Evolutionary conservation across 257 asterid species (phyloP).

Genomic region (Nicotiana noctiflora): DNA sequence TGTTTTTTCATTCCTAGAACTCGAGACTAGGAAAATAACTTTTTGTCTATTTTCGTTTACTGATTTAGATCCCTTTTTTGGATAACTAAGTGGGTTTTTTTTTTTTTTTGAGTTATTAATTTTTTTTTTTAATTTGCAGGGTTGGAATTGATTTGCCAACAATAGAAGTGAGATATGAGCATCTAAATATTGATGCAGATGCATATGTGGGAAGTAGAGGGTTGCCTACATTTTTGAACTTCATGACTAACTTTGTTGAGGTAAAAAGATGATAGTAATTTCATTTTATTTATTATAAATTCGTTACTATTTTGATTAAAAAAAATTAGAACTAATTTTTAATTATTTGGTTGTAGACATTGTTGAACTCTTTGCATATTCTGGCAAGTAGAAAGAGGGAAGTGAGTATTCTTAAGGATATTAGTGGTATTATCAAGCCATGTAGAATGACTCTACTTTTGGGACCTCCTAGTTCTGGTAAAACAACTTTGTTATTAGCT

Average conservation of each 20-base stretch:
- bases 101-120: not conserved
- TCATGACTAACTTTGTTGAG: conserved; percentile 41
- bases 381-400: conserved; percentile 42
- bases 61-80: too few relatives aligned
- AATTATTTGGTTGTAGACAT: not conserved
- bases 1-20: too few relatives aligned
- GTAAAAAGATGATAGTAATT: conserved; percentile 15
- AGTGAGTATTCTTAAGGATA: conserved; percentile 42
- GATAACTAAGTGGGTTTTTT: too few relatives aligned
- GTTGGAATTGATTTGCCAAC: conserved; percentile 66
- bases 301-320: not conserved
- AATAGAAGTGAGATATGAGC: conserved; percentile 64
- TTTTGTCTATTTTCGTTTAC: too few relatives aligned
- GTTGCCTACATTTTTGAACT: conserved; percentile 48
- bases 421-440: conserved; percentile 58
- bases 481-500: conserved; percentile 60
- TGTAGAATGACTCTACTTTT: conserved; percentile 60
- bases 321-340: not conserved
- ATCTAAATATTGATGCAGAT: conserved; percentile 50
- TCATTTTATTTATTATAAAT: too few relatives aligned
- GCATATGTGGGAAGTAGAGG: conserved; percentile 48
- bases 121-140: conserved; percentile 20
- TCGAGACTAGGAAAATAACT: too few relatives aligned
- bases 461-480: conserved; percentile 77
- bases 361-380: conserved; percentile 27